Base-by-base conservation (phyloP, 768 basidiomycete species). In the Trametes cinnabarina region DNA sequence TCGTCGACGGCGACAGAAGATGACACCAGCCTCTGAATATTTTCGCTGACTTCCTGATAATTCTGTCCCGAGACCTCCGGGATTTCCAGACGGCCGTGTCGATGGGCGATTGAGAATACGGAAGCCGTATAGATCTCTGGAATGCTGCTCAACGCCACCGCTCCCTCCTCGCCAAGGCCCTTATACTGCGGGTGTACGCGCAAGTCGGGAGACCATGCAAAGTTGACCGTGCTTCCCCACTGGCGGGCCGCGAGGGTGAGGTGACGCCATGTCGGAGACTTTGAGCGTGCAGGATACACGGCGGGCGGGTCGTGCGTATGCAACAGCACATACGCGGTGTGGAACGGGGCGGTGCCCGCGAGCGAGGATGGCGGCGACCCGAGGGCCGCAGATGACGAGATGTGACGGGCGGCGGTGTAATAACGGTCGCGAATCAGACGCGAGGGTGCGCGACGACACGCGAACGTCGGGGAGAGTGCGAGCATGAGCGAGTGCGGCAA, bases 141-240 rank as follows among this genome's bases (percentile, higher is more conserved):
- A 30, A 64, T 62, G 19, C 47, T 32, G 23, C 60, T 47, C 5
- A 58, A 61, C 41, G 17, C 47, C n/a, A n/a, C n/a, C 4, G 11
- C 40, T 32, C 25, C 25, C 35, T 26, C 41, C 60, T 65, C 63
- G 46, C 67, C 46, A 53, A 63, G 50, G 6, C 65, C 62, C 10
- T 51, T n/a, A 60, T 60, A 65, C 44, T 10, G 51, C 14, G 64
- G 47, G 39, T 64, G 59, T n/a, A 50, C 52, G 8, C 62, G 59
- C 39, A 69, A 65, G 17, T 59, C 69, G 15, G 69, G 71, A 22
- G 76, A 72, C 82, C 82, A 87, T 17, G 81, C 76, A 65, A 86
- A 83, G 68, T 88, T 89, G 61, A 85, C 82, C 2, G 79, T 58
- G 5, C 79, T 84, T 7, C 82, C 82, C 77, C 77, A 82, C 64